phyloP scores from a whole-genome alignment of 179 eudicot species.

The Camellia oleifera region DNA sequence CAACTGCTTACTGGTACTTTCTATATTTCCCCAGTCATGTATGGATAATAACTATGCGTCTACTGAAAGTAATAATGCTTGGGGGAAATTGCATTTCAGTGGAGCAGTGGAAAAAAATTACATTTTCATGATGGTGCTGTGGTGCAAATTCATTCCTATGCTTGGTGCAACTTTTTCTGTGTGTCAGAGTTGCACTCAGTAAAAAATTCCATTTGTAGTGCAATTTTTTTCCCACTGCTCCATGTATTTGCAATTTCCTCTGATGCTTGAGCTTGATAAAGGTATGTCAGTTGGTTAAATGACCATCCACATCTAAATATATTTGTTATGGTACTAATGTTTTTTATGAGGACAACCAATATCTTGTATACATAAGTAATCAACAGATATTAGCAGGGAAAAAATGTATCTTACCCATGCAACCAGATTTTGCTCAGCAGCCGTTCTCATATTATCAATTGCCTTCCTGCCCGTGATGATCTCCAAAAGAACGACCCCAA shows the following conservation, averaged over 20 bases:
- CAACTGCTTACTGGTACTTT: neutral
- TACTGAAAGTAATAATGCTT: too few relatives aligned
- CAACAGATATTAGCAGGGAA: neutral
- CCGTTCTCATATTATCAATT: slow-evolving; percentile 38
- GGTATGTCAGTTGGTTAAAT: neutral
- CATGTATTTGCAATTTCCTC: too few relatives aligned
- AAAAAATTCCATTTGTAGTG: too few relatives aligned
- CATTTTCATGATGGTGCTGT: too few relatives aligned
- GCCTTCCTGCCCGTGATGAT: slow-evolving; percentile 65
- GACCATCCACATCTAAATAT: neutral
- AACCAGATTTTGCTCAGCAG: slow-evolving; percentile 54
- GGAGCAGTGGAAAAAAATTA: too few relatives aligned
- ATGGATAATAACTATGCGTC: neutral
- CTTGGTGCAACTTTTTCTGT: too few relatives aligned
- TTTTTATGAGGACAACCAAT: neutral
- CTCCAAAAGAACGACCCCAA: slow-evolving; percentile 63
- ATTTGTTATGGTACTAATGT: neutral
- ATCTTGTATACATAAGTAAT: neutral
- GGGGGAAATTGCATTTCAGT: too few relatives aligned
- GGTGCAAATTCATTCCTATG: too few relatives aligned
- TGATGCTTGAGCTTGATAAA: neutral
- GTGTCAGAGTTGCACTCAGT: too few relatives aligned
- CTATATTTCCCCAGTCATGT: neutral
- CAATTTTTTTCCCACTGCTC: too few relatives aligned
- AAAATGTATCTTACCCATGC: slow-evolving; percentile 46